These are phyloP conservation scores for Kwoniella sp. DNA, from an alignment of 768 basidiomycete genomes.

Conservation along the genomic window DNA sequence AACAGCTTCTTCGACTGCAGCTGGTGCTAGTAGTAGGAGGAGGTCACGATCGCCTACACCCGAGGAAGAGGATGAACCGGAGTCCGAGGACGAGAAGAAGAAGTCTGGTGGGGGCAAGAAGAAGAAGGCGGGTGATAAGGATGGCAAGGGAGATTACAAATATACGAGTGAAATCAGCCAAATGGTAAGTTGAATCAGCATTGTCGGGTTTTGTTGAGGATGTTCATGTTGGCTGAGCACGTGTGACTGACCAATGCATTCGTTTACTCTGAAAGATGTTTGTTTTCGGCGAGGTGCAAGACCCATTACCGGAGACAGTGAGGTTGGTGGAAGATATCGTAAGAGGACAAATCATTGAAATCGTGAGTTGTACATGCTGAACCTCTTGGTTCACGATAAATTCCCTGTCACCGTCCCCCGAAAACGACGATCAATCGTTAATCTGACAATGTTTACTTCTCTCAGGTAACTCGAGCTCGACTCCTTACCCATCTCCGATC, in stretches of 20 bases:
- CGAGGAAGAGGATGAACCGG: slow-evolving; percentile 36
- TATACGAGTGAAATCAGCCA: slow-evolving; percentile 90
- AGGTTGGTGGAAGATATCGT: slow-evolving; percentile 96
- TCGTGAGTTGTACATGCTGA: slow-evolving; percentile 66
- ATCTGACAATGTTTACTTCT: neutral
- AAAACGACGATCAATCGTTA: neutral
- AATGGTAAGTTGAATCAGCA: slow-evolving; percentile 64
- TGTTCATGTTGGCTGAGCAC: too few relatives aligned
- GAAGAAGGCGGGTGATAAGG: slow-evolving; percentile 32
- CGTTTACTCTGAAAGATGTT: slow-evolving; percentile 69
- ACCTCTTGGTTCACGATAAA: too few relatives aligned
- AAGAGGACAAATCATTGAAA: slow-evolving; percentile 82
- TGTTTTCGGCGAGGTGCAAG: slow-evolving; percentile 93
- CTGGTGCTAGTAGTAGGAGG: slow-evolving; percentile 3
- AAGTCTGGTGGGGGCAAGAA: slow-evolving; percentile 24
- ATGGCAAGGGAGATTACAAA: slow-evolving; percentile 63
- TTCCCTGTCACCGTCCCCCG: too few relatives aligned
- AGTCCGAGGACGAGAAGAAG: slow-evolving; percentile 21
- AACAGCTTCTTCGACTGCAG: neutral
- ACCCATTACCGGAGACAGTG: slow-evolving; percentile 81
- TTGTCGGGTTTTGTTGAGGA: too few relatives aligned
- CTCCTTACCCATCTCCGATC: slow-evolving; percentile 77
- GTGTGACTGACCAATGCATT: neutral
- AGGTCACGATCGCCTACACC: slow-evolving; percentile 21
- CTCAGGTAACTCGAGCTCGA: slow-evolving; percentile 81